Base-by-base conservation (phyloP, 2,329 filamentous ascomycete genomes). In the Penicillium brasilianum region DNA sequence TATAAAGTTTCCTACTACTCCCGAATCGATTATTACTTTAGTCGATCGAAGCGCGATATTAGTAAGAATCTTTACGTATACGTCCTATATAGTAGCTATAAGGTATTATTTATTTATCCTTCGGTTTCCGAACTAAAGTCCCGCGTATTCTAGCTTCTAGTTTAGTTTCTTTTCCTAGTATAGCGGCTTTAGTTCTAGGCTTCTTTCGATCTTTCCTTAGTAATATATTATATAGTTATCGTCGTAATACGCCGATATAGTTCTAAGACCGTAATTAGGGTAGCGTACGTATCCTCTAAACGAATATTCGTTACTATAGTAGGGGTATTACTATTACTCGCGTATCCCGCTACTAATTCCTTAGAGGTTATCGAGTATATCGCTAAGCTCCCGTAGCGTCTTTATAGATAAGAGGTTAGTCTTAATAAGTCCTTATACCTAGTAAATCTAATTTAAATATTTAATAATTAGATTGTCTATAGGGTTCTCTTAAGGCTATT, bases 1-100 rank as follows among this genome's bases (percentile, higher is more conserved):
- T 32, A 50, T 50, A 32, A 50, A 50, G 46, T 50, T 50, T 16
- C 46, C 14, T 16, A n/a, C 46, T 34, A 34, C 46, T 18, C 28
- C 46, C n/a, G n/a, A 50, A n/a, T 50, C 6, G 10, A 50, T 28
- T n/a, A 50, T 50, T 36, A 50, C 48, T 36, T 1, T 36, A 36
- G 48, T 51, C 36, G 13, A 9, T 51, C 28, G 13, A 51, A 51
- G 3, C 9, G 11, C 36, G 11, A 34, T 51, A 51, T 32, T 39
- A 39, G 36, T n/a, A n/a, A 13, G 22, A 10, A 30, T 32, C 4
- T 49, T 30, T 30, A 25, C 6, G 28, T 39, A 54, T n/a, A 11
- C 0, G 9, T 18, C 2, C 46, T 30, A 30, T 7, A 9, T n/a
- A 1, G 2, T 28, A 9, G 10, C 25, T 30, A 30, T 2, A 9